Conservation (phyloP, 2,329 filamentous ascomycete genomes). For the Aureobasidium namibiae region DNA sequence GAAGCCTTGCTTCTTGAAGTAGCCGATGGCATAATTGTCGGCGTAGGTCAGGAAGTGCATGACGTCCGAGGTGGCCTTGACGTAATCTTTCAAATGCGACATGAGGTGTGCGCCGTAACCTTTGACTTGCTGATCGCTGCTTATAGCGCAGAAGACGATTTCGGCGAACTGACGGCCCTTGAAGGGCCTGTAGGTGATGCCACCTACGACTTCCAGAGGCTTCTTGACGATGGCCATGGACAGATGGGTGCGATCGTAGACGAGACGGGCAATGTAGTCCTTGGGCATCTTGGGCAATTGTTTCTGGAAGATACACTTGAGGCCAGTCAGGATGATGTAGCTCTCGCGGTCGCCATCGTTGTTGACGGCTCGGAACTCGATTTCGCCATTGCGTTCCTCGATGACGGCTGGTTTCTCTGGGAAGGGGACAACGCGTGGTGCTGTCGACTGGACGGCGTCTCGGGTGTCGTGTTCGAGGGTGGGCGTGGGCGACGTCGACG, state of each 20-base stretch:
- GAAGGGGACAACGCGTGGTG: slow-evolving; percentile 56
- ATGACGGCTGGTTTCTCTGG: slow-evolving; percentile 90
- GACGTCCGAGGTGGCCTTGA: slow-evolving; percentile 90
- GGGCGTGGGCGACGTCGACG: slow-evolving; percentile 30
- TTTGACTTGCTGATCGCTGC: slow-evolving; percentile 96
- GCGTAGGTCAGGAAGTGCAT: slow-evolving; percentile 99
- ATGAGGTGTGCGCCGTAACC: slow-evolving; percentile 97
- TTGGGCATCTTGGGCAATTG: slow-evolving; percentile 99
- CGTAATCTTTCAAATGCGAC: slow-evolving; percentile 96
- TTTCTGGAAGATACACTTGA: slow-evolving; percentile 98
- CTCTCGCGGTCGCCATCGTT: slow-evolving; percentile 85
- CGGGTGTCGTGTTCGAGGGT: slow-evolving; percentile 26
- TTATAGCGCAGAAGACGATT: slow-evolving; percentile 97
- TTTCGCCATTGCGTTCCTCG: slow-evolving; percentile 88
- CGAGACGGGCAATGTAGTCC: slow-evolving; percentile 93
- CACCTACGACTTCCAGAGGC: slow-evolving; percentile 47
- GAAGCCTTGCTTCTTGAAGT: slow-evolving; percentile 98
- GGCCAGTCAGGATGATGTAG: slow-evolving; percentile 85
- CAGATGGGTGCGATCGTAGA: slow-evolving; percentile 93
- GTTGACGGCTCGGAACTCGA: slow-evolving; percentile 96
- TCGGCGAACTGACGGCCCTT: slow-evolving; percentile 88
- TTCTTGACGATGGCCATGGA: slow-evolving; percentile 98
- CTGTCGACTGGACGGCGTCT: slow-evolving; percentile 41
- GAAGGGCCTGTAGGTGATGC: slow-evolving; percentile 94
- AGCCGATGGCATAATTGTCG: slow-evolving; percentile 97